Evolutionary conservation across 768 basidiomycete genomes (phyloP).

Genomic region (Russula brevipes): DNA sequence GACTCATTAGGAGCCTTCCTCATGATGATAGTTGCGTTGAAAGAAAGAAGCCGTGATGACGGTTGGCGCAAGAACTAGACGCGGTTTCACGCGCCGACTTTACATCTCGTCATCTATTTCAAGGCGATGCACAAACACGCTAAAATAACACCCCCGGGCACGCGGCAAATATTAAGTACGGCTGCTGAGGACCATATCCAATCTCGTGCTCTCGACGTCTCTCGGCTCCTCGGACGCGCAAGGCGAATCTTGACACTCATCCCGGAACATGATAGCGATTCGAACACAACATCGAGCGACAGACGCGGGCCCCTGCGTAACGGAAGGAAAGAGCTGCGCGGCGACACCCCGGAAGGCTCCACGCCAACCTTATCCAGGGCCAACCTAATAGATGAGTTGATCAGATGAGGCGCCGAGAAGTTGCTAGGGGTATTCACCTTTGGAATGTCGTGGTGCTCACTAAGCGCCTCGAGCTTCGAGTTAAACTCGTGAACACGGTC

Average conservation of each 20-base stretch:
- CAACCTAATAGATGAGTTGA: conserved; percentile 49
- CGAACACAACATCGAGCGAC: not conserved
- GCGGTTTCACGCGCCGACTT: conserved; percentile 27
- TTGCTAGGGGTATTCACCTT: conserved; percentile 48
- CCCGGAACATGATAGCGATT: not conserved
- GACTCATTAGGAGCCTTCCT: conserved; percentile 29
- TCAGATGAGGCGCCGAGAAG: conserved; percentile 8
- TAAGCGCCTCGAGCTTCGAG: conserved; percentile 73
- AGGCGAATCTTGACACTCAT: not conserved
- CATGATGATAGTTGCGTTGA: conserved; percentile 35
- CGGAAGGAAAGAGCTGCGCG: not conserved
- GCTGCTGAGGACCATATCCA: not conserved
- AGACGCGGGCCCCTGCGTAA: not conserved
- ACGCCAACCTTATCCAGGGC: conserved; percentile 64
- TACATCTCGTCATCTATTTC: conserved; percentile 31
- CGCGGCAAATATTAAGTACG: conserved; percentile 10
- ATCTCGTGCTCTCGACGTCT: not conserved
- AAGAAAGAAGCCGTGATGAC: conserved; percentile 21
- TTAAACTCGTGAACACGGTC: conserved; percentile 92
- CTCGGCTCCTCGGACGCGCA: not conserved
- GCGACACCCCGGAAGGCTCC: conserved; percentile 15
- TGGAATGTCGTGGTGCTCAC: conserved; percentile 93
- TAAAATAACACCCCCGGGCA: conserved; percentile 27
- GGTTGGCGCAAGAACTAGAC: conserved; percentile 26
- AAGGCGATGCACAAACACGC: conserved; percentile 34